Percentiles rank a stretch among this genome's conserved stretches.
Evolutionary conservation across 352 stramenopile genomes (phyloP).

Genomic region (Pythium aristosporum): DNA sequence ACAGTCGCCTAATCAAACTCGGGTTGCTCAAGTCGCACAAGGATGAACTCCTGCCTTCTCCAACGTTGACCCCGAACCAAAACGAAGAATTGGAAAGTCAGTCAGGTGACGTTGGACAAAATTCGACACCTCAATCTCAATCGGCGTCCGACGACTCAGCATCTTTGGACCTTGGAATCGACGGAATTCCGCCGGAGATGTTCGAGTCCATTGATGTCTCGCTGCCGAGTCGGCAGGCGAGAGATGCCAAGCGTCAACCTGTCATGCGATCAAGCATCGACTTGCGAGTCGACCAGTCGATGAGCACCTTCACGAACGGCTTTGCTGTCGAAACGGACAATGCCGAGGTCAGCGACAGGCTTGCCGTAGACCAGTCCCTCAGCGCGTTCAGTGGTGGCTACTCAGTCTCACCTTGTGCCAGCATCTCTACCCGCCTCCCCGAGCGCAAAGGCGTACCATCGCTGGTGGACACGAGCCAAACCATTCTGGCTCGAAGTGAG

Average conservation of each 20-base stretch:
- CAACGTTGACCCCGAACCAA: neutral
- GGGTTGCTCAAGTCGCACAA: conserved; percentile 43
- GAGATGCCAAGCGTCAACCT: neutral
- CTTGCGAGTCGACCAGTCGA: conserved; percentile 23
- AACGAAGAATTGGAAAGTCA: neutral
- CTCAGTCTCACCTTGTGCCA: neutral
- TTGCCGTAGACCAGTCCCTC: conserved; percentile 21
- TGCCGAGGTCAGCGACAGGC: neutral
- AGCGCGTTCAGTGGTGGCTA: conserved; percentile 31
- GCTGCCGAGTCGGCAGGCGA: conserved; percentile 1
- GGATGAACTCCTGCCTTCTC: conserved; percentile 1
- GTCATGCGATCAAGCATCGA: conserved; percentile 17
- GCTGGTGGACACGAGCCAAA: conserved; percentile 2
- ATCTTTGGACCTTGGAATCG: neutral
- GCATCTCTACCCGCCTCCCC: neutral
- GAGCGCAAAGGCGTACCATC: conserved; percentile 5
- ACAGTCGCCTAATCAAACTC: conserved; percentile 58
- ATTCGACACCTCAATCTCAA: neutral
- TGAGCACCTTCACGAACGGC: conserved; percentile 29
- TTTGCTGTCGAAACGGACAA: conserved; percentile 12
- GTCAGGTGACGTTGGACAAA: neutral
- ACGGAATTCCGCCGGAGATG: conserved; percentile 44
- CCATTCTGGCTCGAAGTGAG: neutral
- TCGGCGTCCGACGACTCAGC: neutral
- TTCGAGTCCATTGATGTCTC: conserved; percentile 44